phyloP scores from a whole-genome alignment of 116 monocot genomes.

The Cymodocea nodosa region DNA sequence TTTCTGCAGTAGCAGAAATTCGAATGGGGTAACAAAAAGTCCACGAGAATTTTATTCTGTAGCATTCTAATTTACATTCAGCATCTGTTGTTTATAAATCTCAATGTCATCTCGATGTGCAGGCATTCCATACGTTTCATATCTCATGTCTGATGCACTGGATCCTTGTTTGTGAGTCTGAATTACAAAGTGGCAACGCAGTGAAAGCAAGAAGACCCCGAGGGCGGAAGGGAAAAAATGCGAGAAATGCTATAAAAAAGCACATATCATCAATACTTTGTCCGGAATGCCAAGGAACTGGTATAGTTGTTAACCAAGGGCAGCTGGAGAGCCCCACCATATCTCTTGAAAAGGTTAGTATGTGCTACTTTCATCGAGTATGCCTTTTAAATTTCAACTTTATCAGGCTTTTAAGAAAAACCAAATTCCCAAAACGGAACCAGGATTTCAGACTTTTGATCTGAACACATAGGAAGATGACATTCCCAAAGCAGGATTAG shows the following conservation, averaged over 20 bases:
- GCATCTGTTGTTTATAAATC: background rate
- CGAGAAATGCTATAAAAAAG: conserved; percentile 21
- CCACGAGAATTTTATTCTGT: conserved; percentile 5
- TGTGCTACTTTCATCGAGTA: background rate
- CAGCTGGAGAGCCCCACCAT: conserved; percentile 51
- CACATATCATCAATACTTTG: conserved; percentile 53
- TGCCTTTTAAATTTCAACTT: background rate
- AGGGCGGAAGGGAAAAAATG: conserved; percentile 43
- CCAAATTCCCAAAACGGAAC: too few relatives aligned
- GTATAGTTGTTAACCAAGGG: conserved; percentile 30
- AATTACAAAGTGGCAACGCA: conserved; percentile 26
- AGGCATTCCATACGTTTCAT: conserved; percentile 95
- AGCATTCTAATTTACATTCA: background rate
- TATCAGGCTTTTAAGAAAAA: too few relatives aligned
- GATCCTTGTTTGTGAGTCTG: conserved; percentile 73
- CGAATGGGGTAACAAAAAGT: conserved; percentile 34
- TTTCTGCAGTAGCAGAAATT: conserved; percentile 84
- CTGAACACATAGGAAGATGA: too few relatives aligned
- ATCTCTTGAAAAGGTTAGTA: conserved; percentile 44
- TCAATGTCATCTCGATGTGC: conserved; percentile 3
- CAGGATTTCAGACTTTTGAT: too few relatives aligned
- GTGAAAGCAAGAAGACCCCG: conserved; percentile 28
- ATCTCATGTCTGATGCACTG: conserved; percentile 88
- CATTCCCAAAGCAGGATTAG: too few relatives aligned
- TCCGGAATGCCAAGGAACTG: conserved; percentile 83